Base-by-base conservation (phyloP, 306 rosid genomes). In the Quercus gilva region DNA sequence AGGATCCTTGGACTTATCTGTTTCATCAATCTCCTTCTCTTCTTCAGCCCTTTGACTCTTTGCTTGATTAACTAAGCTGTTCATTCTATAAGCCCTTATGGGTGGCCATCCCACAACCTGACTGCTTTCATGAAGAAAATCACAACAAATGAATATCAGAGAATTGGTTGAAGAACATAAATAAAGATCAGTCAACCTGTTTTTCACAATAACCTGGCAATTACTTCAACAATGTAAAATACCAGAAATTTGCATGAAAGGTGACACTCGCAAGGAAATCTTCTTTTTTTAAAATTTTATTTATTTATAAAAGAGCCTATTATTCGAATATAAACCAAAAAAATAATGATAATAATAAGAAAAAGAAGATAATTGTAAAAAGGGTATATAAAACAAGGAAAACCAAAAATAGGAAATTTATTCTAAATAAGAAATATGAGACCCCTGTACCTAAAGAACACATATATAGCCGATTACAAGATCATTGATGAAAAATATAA, bases 101-200 rank as follows among this genome's bases (percentile, higher is more conserved):
- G 94, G 94, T 53, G 94, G 94, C 94, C 94, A 90, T 71, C 94
- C 94, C 85, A 90, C 92, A 67, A 88, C 91, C 74, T 87, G 94
- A 81, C 94, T 90, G 91, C 76, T 85, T 79, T 77, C 79, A 55
- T 2, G 63, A 69, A 3, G 51, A 37, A 69, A 55, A 71, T 37
- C 17, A 41, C 41, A 52, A 80, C 25, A 43, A 70, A 59, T 2
- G 5, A 67, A 1, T 23, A 68, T 41, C 53, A 41, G 29, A 17
- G 35, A 35, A 37, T 19, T 33, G 14, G 26, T 8, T 33, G 23
- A n/a, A 35, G 28, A 71, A 57, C 29, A 29, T 25, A 17, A 17
- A 13, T 26, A 4, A 73, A n/a, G 51, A 35, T 4, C 56, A 43
- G 15, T 23, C 35, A 28, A 43, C n/a, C 55, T 72, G 25, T 5